Conservation (phyloP, 306 rosid species). For the Lathyrus tuberosus region DNA sequence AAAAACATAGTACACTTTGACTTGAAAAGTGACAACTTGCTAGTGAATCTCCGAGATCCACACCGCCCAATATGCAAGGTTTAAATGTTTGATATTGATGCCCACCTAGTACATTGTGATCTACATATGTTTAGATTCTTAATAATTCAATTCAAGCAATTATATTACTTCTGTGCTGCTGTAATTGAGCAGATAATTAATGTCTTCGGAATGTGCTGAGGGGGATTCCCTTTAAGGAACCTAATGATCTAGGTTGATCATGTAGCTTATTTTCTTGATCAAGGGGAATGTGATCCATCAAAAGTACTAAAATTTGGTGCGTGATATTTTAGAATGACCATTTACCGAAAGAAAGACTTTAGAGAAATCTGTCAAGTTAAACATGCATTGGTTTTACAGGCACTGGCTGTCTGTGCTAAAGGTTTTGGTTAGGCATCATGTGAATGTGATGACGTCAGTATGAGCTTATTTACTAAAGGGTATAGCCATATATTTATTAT, state of each 20-base stretch:
- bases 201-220: conserved; percentile 13
- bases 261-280: conserved; percentile 15
- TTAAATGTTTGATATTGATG: conserved; percentile 36
- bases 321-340: conserved; percentile 4
- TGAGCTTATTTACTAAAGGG: conserved; percentile 25
- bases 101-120: background rate
- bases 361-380: no score
- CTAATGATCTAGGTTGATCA: conserved; percentile 21
- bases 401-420: background rate
- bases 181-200: background rate
- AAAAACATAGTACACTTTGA: conserved; percentile 95
- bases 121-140: background rate
- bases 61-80: conserved; percentile 97
- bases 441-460: background rate
- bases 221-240: conserved; percentile 24
- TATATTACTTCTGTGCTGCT: conserved; percentile 4
- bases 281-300: conserved; percentile 1
- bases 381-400: no score
- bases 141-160: background rate
- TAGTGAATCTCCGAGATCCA: conserved; percentile 90
- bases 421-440: conserved; percentile 18
- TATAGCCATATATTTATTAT: conserved; percentile 2
- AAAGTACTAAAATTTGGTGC: conserved; percentile 20
- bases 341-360: no score
- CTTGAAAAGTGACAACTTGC: conserved; percentile 94